phyloP scores from a whole-genome alignment of 2,329 filamentous ascomycete species.

The Alternaria gaisen region DNA sequence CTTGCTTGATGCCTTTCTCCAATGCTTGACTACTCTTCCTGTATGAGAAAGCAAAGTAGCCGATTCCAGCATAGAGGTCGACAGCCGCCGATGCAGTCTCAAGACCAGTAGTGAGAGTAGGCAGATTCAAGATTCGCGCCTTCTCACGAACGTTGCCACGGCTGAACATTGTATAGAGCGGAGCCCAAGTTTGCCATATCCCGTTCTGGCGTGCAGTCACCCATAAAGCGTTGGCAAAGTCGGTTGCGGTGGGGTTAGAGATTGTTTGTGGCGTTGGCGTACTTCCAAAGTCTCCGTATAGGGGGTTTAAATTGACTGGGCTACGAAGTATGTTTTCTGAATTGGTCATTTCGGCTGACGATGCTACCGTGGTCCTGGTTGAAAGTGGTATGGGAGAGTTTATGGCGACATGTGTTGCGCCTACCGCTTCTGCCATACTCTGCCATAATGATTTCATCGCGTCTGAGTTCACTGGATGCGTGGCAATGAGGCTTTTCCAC shows the following conservation, averaged over 20 bases:
- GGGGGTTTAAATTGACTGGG: conserved; percentile 72
- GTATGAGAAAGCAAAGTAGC: conserved; percentile 92
- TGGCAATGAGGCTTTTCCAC: conserved; percentile 47
- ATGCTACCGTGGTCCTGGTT: conserved; percentile 10
- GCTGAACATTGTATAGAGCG: conserved; percentile 92
- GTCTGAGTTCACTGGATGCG: conserved; percentile 32
- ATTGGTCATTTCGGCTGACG: neutral
- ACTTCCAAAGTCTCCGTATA: conserved; percentile 79
- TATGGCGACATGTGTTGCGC: conserved; percentile 65
- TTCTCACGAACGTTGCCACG: conserved; percentile 92
- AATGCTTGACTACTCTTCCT: conserved; percentile 65
- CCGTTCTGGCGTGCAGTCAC: conserved; percentile 76
- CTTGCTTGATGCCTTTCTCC: conserved; percentile 69
- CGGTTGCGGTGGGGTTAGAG: conserved; percentile 46
- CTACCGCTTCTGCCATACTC: conserved; percentile 50
- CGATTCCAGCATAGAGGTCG: conserved; percentile 91
- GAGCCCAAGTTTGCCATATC: conserved; percentile 86
- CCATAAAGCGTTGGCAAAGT: conserved; percentile 79
- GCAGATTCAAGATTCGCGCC: conserved; percentile 69
- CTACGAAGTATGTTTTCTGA: conserved; percentile 74
- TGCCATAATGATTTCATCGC: conserved; percentile 37
- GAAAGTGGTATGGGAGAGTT: conserved; percentile 64
- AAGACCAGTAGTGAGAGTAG: conserved; percentile 34
- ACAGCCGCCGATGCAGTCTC: conserved; percentile 56
- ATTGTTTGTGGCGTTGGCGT: conserved; percentile 27